Conservation (phyloP, 192 early-diverging fungal genomes). For the Coemansia sp. region DNA sequence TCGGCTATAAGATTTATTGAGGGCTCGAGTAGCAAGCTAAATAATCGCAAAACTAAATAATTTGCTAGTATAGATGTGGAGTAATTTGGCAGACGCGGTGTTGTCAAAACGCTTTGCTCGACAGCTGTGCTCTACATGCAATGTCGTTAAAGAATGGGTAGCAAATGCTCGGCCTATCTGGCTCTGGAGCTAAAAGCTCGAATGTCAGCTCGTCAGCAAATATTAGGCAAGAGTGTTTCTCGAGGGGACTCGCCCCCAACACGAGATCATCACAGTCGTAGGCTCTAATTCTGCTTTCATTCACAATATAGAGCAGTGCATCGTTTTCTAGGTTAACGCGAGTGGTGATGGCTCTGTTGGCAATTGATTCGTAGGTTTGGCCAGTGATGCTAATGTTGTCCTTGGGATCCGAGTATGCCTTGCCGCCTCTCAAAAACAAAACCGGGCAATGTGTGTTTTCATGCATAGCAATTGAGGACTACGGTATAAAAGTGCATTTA, state of each 20-base stretch:
- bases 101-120: neutral
- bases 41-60: no score
- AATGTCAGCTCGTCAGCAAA: neutral
- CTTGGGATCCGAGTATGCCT: neutral
- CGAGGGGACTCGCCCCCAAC: neutral
- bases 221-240: neutral
- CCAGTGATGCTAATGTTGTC: neutral
- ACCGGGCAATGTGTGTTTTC: neutral
- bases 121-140: neutral
- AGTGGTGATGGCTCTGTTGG: neutral
- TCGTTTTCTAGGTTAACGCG: no score
- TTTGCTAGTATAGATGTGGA: neutral
- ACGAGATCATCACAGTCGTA: neutral
- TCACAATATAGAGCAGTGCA: neutral
- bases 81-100: neutral
- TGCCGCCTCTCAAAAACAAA: neutral
- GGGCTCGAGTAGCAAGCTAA: no score
- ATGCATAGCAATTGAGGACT: neutral
- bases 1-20: neutral
- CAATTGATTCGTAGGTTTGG: constrained; percentile 1
- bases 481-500: neutral
- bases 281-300: neutral
- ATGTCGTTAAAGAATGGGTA: neutral
- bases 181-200: neutral
- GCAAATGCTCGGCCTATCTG: neutral